phyloP scores from a whole-genome alignment of 2,329 filamentous ascomycete species.

The Talaromyces sp. region DNA sequence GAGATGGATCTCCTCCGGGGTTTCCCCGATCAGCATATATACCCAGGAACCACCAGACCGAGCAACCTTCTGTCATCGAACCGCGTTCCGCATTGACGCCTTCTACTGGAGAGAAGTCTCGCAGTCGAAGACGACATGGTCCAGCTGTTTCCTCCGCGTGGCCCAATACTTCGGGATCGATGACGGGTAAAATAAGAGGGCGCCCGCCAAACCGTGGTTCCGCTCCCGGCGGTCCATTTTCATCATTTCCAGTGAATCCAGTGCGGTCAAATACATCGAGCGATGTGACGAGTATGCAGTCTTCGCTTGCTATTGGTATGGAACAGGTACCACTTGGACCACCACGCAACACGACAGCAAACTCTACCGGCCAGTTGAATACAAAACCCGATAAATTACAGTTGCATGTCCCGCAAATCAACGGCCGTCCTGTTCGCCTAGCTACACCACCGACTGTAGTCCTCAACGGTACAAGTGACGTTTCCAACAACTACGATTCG shows the following conservation, averaged over 20 bases:
- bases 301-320: conserved; percentile 43
- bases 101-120: conserved; percentile 46
- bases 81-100: conserved; percentile 73
- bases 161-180: conserved; percentile 63
- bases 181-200: conserved; percentile 70
- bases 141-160: conserved; percentile 89
- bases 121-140: conserved; percentile 62
- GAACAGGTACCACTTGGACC: conserved; percentile 32
- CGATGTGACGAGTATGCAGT: conserved; percentile 36
- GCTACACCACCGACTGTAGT: conserved; percentile 43
- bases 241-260: conserved; percentile 65
- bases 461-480: conserved; percentile 34
- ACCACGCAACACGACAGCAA: conserved; percentile 12
- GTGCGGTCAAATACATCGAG: conserved; percentile 47
- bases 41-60: conserved; percentile 45
- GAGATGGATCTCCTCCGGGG: conserved; percentile 61
- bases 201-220: conserved; percentile 71
- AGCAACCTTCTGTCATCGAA: conserved; percentile 45
- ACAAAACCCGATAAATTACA: conserved; percentile 13
- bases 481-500: conserved; percentile 5
- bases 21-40: conserved; percentile 79
- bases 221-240: conserved; percentile 64
- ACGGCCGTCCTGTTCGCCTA: conserved; percentile 40
- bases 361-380: conserved; percentile 2
- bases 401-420: conserved; percentile 38